These are phyloP conservation scores for Suillus weaverae DNA, from an alignment of 768 basidiomycete species.

Conservation along the genomic window DNA sequence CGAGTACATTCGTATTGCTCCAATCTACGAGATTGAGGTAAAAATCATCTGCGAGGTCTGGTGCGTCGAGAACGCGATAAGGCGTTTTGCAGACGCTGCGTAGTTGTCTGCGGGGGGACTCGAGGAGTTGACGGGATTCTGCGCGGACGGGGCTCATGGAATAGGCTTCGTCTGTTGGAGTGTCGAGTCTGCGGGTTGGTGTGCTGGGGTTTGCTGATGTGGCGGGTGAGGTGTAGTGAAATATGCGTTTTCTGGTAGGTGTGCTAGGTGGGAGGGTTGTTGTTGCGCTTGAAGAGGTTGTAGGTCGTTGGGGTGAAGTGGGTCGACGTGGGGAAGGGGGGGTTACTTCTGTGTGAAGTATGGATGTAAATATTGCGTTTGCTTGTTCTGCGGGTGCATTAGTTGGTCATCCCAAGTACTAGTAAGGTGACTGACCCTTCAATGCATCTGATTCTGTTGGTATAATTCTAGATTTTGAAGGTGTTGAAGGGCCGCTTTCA, in stretches of 20 bases:
- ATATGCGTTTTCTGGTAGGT: constrained; percentile 58
- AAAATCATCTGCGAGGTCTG: constrained; percentile 96
- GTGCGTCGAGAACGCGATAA: constrained; percentile 95
- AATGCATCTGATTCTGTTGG: constrained; percentile 75
- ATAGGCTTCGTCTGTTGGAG: constrained; percentile 85
- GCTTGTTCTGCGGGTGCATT: constrained; percentile 63
- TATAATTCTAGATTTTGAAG: constrained; percentile 61
- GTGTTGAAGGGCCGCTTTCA: constrained; percentile 54
- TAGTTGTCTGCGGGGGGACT: constrained; percentile 78
- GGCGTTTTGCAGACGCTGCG: constrained; percentile 92
- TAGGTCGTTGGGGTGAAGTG: constrained; percentile 58
- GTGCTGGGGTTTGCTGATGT: constrained; percentile 51
- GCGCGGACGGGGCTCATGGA: constrained; percentile 88
- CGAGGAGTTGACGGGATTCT: constrained; percentile 77
- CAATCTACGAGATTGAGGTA: constrained; percentile 98
- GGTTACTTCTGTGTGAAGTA: constrained; percentile 77
- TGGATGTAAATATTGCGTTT: constrained; percentile 75
- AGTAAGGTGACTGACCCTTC: constrained; percentile 51
- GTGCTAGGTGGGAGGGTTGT: constrained; percentile 44
- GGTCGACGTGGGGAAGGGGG: constrained; percentile 65
- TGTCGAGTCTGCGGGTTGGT: constrained; percentile 68
- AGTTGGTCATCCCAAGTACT: not conserved
- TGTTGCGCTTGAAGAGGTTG: constrained; percentile 30
- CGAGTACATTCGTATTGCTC: constrained; percentile 93
- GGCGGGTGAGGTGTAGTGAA: constrained; percentile 67